Base-by-base conservation (phyloP, 2,329 filamentous ascomycete species). In the Colletotrichum falcatum region DNA sequence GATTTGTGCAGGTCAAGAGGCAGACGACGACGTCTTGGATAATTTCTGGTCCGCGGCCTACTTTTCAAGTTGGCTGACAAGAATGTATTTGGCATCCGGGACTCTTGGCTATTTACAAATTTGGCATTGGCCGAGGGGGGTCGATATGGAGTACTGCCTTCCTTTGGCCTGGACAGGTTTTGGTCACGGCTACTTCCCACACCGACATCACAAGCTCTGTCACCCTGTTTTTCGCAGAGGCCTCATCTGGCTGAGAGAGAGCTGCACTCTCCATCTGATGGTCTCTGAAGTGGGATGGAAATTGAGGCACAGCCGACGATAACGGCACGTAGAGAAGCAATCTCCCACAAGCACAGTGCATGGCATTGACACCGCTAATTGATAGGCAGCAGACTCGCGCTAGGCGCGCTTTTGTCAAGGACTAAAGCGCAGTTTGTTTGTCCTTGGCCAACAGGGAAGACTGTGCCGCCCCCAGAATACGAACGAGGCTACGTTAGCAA, bases 361-460 rank as follows among this genome's bases (percentile, higher is more conserved):
- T 20, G 20, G n/a, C 9, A 6, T 49, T 61, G 42, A 8, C 28
- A 64, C 16, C n/a, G n/a, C 30, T 55, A 2, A 35, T 35, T n/a
- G 5, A 37, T 16, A 20, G 20, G 44, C n/a, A 44, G 18, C 16
- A 37, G 54, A 20, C 20, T 37, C n/a, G 28, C 54, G 30, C 28
- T 35, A 53, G 66, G 39, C 46, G 61, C 61, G 61, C 53, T 58
- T 48, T 65, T 23, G 4, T 6, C 1, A 35, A 26, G 30, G 44
- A n/a, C 16, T 4, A 35, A 9, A 48, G 33, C 44, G 33, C 14
- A 26, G 11, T 35, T 14, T 61, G 28, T 46, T 49, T 56, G 28
- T 49, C 42, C 30, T 58, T 28, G 30, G 58, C 30, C n/a, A 20
- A 49, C 42, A 26, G 30, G 42, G 30, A n/a, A 28, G 30, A 49